phyloP scores from a whole-genome alignment of 345 rosid genomes.

The Acer yangbiense region DNA sequence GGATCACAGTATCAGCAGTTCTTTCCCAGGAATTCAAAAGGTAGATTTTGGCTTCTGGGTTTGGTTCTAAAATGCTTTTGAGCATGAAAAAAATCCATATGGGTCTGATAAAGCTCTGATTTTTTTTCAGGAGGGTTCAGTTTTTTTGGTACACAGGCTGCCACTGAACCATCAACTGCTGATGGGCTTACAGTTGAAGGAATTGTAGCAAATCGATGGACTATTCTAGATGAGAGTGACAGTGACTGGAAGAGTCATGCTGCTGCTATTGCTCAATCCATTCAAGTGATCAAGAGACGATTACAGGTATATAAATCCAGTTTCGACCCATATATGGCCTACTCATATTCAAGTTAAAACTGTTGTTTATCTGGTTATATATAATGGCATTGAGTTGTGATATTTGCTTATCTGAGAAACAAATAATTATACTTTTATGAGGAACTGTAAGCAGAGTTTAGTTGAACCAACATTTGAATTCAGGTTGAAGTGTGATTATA shows the following conservation, averaged over 20 bases:
- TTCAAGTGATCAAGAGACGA: slow-evolving; percentile 88
- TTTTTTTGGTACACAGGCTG: slow-evolving; percentile 49
- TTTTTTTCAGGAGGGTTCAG: slow-evolving; percentile 28
- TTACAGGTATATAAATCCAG: slow-evolving; percentile 58
- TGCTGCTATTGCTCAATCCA: slow-evolving; percentile 87
- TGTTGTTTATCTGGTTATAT: background rate
- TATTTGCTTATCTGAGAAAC: background rate
- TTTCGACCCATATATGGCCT: background rate
- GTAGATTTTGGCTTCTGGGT: slow-evolving; percentile 24
- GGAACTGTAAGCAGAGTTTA: background rate
- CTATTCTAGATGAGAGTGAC: slow-evolving; percentile 74
- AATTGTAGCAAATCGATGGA: slow-evolving; percentile 73
- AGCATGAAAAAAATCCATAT: background rate
- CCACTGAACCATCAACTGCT: slow-evolving; percentile 52
- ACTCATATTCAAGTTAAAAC: background rate
- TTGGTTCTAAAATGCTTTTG: slow-evolving; percentile 6
- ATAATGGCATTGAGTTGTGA: slow-evolving; percentile 7
- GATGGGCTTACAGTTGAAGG: slow-evolving; percentile 87
- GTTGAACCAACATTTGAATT: background rate
- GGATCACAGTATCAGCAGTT: slow-evolving; percentile 10
- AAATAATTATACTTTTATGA: too few relatives aligned
- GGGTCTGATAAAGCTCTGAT: slow-evolving; percentile 7
- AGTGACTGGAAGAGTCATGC: slow-evolving; percentile 95
- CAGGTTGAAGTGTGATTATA: background rate
- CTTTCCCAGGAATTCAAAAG: slow-evolving; percentile 19